Evolutionary conservation across 768 basidiomycete species (phyloP), one percentile per base, ranked within the genome.

Genomic region (Podaxis pistillaris): DNA sequence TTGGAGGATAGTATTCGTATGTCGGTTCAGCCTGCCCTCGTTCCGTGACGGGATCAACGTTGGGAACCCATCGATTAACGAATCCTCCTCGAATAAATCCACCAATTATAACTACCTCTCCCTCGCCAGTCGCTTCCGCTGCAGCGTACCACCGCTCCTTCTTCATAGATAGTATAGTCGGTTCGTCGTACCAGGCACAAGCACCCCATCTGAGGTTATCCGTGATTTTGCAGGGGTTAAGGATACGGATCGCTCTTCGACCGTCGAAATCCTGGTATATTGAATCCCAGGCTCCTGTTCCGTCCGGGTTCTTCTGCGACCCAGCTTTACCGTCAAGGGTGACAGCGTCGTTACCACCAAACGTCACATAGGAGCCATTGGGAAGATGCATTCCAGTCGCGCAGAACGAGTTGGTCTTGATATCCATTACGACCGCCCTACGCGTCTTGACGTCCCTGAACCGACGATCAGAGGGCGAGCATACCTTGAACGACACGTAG

Each of bases 361-460:
- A 82, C 62, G 88, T 90, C 37, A 91, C 70, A 90, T 89, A 93
- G 1, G 88, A 88, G 3, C 91, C 91, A 70, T 93, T 89, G 0
- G 85, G 90, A 50, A 92, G 75, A 0, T 44, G 86, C 86, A 62
- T 73, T 79, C 22, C 80, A 81, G 54, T 81, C 81, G 92, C 91
- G 68, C 91, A 94, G 74, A 94, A 94, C 0, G 87, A 75, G 69
- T 96, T 94, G 9, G 90, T 90, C 59, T 82, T 65, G 50, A 88
- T 79, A 68, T 94, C 86, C 87, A 95, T 88, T 3, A 24, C 12
- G 13, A 5, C 19, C 0, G 91, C 66, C n/a, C 87, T 81, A 63
- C 84, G 86, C 6, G 69, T 66, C 66, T 89, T 86, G 74, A 74
- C 19, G 87, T 65, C 15, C 84, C 78, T 68, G 85, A 91, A 73